A percentile compares a stretch with the other conserved stretches of the same genome.
Evolutionary conservation across 1,284 basidiomycete species (phyloP).

Genomic region (Amylostereum chailletii): DNA sequence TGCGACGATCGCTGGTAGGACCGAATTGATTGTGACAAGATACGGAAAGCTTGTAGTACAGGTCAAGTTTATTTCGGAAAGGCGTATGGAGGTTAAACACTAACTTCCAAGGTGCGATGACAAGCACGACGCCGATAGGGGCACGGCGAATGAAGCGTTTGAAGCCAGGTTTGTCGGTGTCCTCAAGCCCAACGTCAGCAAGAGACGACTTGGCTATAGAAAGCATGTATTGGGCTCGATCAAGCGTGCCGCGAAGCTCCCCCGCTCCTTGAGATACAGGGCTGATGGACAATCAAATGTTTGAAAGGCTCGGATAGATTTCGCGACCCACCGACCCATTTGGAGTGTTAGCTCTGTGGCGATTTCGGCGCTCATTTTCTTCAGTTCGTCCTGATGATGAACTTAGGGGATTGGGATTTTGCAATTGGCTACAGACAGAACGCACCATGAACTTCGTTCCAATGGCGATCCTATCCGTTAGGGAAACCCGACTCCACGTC

Average conservation of each 20-base stretch:
- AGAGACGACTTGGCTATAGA: conserved; percentile 75
- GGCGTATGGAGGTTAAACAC: conserved; percentile 16
- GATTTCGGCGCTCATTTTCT: conserved; percentile 61
- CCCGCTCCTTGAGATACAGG: conserved; percentile 71
- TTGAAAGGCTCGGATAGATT: neutral
- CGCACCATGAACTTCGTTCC: conserved; percentile 71
- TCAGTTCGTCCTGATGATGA: conserved; percentile 61
- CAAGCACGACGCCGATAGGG: conserved; percentile 83
- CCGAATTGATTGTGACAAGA: conserved; percentile 82
- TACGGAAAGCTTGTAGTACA: conserved; percentile 66
- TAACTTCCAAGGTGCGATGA: conserved; percentile 88
- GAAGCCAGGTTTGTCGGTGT: conserved; percentile 78
- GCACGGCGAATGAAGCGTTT: conserved; percentile 74
- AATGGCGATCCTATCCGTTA: conserved; percentile 67
- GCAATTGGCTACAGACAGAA: neutral
- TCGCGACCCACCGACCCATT: conserved; percentile 61
- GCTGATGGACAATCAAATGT: conserved; percentile 27
- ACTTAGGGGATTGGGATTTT: neutral
- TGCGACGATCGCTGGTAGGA: conserved; percentile 82
- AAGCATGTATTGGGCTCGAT: conserved; percentile 79
- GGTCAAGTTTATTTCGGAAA: neutral
- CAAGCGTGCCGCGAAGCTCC: conserved; percentile 77
- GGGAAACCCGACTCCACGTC: conserved; percentile 58
- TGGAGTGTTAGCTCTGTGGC: conserved; percentile 68
- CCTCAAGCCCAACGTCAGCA: conserved; percentile 65